Evolutionary conservation across 1,284 basidiomycete genomes (phyloP), one percentile per base, ranked within the genome.

Genomic region (Ustilago nuda): DNA sequence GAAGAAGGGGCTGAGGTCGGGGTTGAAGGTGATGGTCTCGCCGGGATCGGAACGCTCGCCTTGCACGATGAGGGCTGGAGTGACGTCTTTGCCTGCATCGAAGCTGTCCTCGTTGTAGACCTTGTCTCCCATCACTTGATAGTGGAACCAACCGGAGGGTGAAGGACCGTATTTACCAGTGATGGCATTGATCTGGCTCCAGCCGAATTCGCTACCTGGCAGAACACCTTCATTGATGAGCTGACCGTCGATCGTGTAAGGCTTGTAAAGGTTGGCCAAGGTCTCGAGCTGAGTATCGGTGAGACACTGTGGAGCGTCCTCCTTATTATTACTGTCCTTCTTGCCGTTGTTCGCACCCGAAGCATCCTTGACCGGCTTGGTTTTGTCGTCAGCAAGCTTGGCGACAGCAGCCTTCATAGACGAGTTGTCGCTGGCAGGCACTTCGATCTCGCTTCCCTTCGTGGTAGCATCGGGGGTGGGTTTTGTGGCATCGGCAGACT

Each of bases 1-100:
- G 15, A 83, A 83, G 75, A 84, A 87, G 2, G 78, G 68, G 2
- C 68, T 78, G 48, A 86, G 66, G 63, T 87, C 81, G 4, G 85
- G 66, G 33, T 72, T 68, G 52, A 58, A 68, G 11, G 56, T 71
- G 41, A 61, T 73, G 13, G 69, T 70, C 15, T 67, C 66, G 3
- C 76, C 76, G 3, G 77, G 66, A 46, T 80, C 64, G 15, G 32
- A 37, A 13, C n/a, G 12, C 46, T 78, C 53, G 8, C 78, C 76
- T 23, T 46, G 27, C 17, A 32, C 8, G 50, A 80, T 76, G 17
- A 75, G 48, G 11, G 61, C 59, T 12, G 55, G 61, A 33, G 72
- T 72, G 12, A 80, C 52, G 4, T 52, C 35, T 15, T 45, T 66
- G 56, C 19, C 58, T n/a, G 56, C 48, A 36, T 78, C 57, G 48